Evolutionary conservation across 306 rosid genomes (phyloP).

Genomic region (Cicer yamashitae): DNA sequence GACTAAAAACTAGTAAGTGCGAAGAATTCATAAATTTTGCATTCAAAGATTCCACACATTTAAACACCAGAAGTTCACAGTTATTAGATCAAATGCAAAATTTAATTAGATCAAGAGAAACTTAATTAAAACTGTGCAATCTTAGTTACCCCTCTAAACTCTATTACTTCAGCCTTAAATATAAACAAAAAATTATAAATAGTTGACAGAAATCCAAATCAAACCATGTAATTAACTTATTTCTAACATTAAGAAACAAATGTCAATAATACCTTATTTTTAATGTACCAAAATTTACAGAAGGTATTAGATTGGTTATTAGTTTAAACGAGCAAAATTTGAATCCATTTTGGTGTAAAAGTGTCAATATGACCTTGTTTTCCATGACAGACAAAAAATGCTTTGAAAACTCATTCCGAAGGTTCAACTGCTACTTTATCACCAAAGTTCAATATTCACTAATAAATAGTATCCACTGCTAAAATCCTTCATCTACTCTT

Average conservation of each 20-base stretch:
- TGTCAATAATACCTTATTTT: not conserved
- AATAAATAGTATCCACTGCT: conserved; percentile 12
- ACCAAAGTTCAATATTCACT: conserved; percentile 30
- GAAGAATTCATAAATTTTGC: not conserved
- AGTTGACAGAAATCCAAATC: too few relatives aligned
- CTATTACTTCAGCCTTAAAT: too few relatives aligned
- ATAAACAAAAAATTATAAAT: too few relatives aligned
- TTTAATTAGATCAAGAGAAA: not conserved
- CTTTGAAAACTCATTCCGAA: not conserved
- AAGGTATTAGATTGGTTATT: not conserved
- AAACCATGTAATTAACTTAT: too few relatives aligned
- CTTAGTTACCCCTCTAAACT: too few relatives aligned
- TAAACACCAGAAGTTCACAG: not conserved
- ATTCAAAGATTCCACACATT: not conserved
- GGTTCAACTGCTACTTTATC: conserved; percentile 3
- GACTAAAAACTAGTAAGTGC: not conserved
- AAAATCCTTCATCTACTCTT: too few relatives aligned
- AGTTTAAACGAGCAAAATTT: not conserved
- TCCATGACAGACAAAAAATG: not conserved
- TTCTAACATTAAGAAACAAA: not conserved
- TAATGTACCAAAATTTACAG: not conserved
- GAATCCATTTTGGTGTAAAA: not conserved
- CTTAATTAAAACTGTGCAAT: too few relatives aligned
- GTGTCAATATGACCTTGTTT: not conserved
- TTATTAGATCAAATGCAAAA: not conserved